Evolutionary conservation across 2,329 filamentous ascomycete genomes (phyloP).

Genomic region (Aspergillus alliaceus): DNA sequence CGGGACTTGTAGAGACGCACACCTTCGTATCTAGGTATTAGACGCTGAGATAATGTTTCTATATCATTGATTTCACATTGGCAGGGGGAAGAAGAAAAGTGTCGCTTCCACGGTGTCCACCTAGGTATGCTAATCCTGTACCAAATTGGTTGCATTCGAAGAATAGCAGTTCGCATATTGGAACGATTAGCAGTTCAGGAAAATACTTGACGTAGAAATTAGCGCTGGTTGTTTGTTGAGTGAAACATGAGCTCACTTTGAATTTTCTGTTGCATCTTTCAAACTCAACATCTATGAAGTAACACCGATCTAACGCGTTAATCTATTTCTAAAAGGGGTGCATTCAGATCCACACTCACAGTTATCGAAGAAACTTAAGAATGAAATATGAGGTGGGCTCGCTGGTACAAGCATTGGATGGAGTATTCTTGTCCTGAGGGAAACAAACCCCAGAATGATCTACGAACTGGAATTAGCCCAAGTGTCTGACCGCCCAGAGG

Average conservation of each 20-base stretch:
- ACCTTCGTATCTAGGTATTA: conserved; percentile 65
- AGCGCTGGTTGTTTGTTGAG: neutral
- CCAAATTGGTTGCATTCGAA: conserved; percentile 12
- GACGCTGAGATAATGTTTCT: conserved; percentile 47
- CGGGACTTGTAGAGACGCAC: conserved; percentile 33
- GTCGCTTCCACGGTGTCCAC: conserved; percentile 24
- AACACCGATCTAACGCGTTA: neutral
- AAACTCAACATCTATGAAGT: neutral
- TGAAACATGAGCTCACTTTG: neutral
- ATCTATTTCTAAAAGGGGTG: neutral
- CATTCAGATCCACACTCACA: too few relatives aligned
- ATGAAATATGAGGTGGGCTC: too few relatives aligned
- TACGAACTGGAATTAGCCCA: neutral
- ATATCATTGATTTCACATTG: conserved; percentile 47
- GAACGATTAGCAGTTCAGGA: neutral
- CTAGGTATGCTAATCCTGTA: conserved; percentile 7
- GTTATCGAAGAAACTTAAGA: too few relatives aligned
- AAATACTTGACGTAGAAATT: neutral
- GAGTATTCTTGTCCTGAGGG: too few relatives aligned
- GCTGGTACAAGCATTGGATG: too few relatives aligned
- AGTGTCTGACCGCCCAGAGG: neutral
- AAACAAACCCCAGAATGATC: conserved; percentile 1
- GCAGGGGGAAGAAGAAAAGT: conserved; percentile 43
- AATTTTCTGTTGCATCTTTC: neutral
- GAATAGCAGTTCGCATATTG: conserved; percentile 21